These are phyloP conservation scores for Dalechampia spathulata DNA, from an alignment of 441 rosid genomes.

Conservation along the genomic window DNA sequence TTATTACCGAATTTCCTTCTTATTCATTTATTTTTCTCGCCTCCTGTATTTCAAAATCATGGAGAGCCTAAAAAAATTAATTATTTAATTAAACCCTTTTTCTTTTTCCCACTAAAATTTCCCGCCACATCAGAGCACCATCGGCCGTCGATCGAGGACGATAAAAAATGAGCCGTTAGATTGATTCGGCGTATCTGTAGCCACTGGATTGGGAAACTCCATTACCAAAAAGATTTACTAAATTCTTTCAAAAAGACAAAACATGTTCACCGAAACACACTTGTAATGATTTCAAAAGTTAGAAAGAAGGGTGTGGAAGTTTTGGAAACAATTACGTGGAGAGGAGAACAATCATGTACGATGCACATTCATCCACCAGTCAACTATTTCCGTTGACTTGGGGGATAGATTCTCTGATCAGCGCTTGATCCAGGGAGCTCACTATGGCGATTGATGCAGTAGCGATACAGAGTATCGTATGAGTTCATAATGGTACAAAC, in stretches of 20 bases:
- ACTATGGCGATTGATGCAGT: neutral
- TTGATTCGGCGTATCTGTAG: neutral
- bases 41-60: too few relatives aligned
- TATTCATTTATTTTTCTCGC: too few relatives aligned
- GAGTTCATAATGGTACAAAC: neutral
- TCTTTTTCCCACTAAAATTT: neutral
- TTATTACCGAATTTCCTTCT: neutral
- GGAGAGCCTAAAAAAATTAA: too few relatives aligned
- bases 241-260: too few relatives aligned
- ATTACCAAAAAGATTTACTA: too few relatives aligned
- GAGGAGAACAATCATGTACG: neutral
- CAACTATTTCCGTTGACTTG: neutral
- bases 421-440: neutral
- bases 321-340: too few relatives aligned
- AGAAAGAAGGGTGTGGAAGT: too few relatives aligned
- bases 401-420: too few relatives aligned
- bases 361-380: neutral
- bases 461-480: neutral
- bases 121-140: constrained; percentile 34
- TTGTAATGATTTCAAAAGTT: too few relatives aligned
- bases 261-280: too few relatives aligned
- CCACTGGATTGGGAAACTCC: constrained; percentile 12
- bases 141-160: constrained; percentile 16
- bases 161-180: constrained; percentile 1
- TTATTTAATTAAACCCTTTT: too few relatives aligned